Percentiles rank a stretch among this genome's conserved stretches.
Evolutionary conservation across 768 basidiomycete species (phyloP).

Genomic region (Leucocoprinus birnbaumii): DNA sequence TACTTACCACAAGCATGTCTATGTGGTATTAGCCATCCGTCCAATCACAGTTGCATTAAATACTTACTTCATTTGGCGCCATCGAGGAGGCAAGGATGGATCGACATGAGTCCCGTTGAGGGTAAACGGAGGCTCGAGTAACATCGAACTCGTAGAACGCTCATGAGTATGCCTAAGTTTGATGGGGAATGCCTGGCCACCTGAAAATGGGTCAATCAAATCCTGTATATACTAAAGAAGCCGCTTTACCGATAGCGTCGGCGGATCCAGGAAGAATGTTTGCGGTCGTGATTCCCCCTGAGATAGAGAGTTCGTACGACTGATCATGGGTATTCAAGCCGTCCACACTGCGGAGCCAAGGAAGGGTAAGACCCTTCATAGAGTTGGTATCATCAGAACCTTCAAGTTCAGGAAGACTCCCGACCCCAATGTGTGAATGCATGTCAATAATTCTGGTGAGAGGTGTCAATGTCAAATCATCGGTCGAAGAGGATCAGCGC

Average conservation of each 20-base stretch:
- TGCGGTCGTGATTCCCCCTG: constrained; percentile 80
- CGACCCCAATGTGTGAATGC: constrained; percentile 53
- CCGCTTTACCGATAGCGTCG: constrained; percentile 48
- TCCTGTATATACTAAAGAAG: neutral
- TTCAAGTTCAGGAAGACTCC: constrained; percentile 23
- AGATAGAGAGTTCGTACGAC: constrained; percentile 57
- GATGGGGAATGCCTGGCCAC: constrained; percentile 82
- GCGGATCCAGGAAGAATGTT: constrained; percentile 74
- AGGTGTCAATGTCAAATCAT: neutral
- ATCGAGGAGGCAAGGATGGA: constrained; percentile 41
- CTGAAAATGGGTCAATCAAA: constrained; percentile 24
- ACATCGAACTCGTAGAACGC: constrained; percentile 68
- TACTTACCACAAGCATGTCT: constrained; percentile 17
- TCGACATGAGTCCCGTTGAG: constrained; percentile 41
- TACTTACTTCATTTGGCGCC: constrained; percentile 73
- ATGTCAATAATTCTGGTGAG: constrained; percentile 34
- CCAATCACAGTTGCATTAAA: no score
- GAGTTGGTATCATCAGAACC: constrained; percentile 55
- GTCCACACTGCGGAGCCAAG: constrained; percentile 69
- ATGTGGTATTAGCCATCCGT: no score
- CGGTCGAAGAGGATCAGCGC: neutral
- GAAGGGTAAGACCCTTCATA: constrained; percentile 35
- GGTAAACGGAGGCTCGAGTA: constrained; percentile 69
- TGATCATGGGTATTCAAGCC: constrained; percentile 77
- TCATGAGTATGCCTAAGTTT: constrained; percentile 75